Percentiles rank a stretch among this genome's conserved stretches.
Evolutionary conservation across 2,329 filamentous ascomycete genomes (phyloP).

Genomic region (Arthrobotrys sinensis): DNA sequence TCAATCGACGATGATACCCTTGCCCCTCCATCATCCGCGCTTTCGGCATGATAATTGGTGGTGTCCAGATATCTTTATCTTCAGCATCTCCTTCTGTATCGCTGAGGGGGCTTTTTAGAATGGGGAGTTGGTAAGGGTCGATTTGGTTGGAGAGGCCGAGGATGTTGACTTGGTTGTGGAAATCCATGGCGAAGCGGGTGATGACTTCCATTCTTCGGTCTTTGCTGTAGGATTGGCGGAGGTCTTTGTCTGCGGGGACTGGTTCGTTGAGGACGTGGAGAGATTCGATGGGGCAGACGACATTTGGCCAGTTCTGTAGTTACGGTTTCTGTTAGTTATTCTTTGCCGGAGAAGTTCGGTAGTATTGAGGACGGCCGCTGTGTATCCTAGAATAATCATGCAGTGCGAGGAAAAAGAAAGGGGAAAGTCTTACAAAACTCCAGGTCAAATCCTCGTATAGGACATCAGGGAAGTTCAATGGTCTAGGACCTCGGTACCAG

Average conservation of each 20-base stretch:
- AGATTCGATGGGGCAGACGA: constrained; percentile 40
- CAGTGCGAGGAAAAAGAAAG: not conserved
- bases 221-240: constrained; percentile 41
- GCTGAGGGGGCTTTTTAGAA: not conserved
- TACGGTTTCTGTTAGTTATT: not conserved
- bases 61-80: not conserved
- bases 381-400: no score
- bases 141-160: constrained; percentile 33
- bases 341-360: not conserved
- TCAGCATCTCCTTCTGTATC: not conserved
- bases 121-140: not conserved
- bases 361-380: not conserved
- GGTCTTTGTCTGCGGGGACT: constrained; percentile 29
- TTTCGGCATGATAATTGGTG: not conserved
- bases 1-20: not conserved
- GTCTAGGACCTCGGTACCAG: constrained; percentile 6
- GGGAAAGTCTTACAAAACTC: constrained; percentile 41
- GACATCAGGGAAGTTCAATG: constrained; percentile 15
- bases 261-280: constrained; percentile 57
- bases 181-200: constrained; percentile 44
- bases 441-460: constrained; percentile 39
- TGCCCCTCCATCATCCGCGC: no score
- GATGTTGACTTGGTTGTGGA: constrained; percentile 56
- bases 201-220: constrained; percentile 45
- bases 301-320: constrained; percentile 47